phyloP scores from a whole-genome alignment of 2,329 filamentous ascomycete species.

The Alternaria triticimaculans region DNA sequence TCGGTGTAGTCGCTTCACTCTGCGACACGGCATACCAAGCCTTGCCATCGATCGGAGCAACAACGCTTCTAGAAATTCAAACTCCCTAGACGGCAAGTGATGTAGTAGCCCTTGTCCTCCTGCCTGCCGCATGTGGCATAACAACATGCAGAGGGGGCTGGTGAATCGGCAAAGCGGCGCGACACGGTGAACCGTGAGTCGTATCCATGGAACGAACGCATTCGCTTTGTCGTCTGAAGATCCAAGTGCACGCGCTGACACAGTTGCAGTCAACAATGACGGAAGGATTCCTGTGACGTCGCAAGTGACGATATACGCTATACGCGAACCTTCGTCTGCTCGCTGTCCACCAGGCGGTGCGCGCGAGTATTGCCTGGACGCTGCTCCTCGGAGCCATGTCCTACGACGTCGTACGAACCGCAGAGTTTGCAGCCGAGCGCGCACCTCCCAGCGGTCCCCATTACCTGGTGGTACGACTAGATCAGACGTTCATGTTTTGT shows the following conservation, averaged over 20 bases:
- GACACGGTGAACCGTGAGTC: conserved; percentile 7
- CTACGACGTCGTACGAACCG: background rate
- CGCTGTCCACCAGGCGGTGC: conserved; percentile 1
- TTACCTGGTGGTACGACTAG: conserved; percentile 7
- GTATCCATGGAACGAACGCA: background rate
- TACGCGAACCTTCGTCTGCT: conserved; percentile 2
- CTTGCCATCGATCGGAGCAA: conserved; percentile 10
- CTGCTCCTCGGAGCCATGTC: background rate
- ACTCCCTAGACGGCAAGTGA: background rate
- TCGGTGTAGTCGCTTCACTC: conserved; percentile 30
- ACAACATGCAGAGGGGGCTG: background rate
- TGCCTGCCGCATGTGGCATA: conserved; percentile 5
- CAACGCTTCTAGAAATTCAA: background rate
- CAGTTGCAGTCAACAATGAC: background rate
- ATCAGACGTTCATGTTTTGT: background rate
- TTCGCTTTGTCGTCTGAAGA: background rate
- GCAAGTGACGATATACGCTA: conserved; percentile 2
- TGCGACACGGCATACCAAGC: conserved; percentile 14
- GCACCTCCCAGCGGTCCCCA: conserved; percentile 7
- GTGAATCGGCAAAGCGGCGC: conserved; percentile 4
- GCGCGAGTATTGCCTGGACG: conserved; percentile 1
- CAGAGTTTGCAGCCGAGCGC: conserved; percentile 1
- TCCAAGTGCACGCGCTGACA: background rate
- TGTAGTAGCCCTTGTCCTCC: conserved; percentile 1
- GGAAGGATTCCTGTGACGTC: conserved; percentile 1